These are phyloP conservation scores for Phaseolus lunatus DNA, from an alignment of 306 rosid genomes.

Conservation along the genomic window DNA sequence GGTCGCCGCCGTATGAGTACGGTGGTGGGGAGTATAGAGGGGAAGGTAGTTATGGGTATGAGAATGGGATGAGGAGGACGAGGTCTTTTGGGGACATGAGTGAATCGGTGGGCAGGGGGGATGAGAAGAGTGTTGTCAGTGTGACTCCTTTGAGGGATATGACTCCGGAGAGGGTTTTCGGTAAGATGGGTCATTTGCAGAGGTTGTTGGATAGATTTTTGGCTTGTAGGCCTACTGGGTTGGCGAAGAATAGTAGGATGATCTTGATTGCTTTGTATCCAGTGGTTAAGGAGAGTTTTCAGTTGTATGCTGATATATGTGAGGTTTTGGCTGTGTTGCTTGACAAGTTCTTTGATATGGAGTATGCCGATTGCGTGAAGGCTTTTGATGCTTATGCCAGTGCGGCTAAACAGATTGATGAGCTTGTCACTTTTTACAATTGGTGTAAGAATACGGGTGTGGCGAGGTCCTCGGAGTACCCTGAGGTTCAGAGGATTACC, in stretches of 20 bases:
- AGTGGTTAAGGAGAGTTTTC: constrained; percentile 86
- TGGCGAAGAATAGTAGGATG: constrained; percentile 88
- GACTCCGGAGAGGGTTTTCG: constrained; percentile 84
- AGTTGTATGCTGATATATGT: constrained; percentile 89
- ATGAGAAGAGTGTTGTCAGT: constrained; percentile 61
- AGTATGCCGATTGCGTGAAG: constrained; percentile 88
- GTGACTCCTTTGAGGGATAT: constrained; percentile 91
- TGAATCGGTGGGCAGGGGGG: constrained; percentile 59
- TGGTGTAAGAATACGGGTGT: constrained; percentile 94
- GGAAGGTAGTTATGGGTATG: constrained; percentile 58
- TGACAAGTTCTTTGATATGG: constrained; percentile 95
- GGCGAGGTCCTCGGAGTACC: constrained; percentile 91
- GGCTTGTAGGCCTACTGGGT: constrained; percentile 90
- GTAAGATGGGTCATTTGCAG: constrained; percentile 92
- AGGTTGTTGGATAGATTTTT: constrained; percentile 85
- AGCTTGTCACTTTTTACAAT: constrained; percentile 66
- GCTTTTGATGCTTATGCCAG: constrained; percentile 91
- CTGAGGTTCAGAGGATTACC: constrained; percentile 90
- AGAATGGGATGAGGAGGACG: constrained; percentile 75
- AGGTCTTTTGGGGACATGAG: constrained; percentile 91
- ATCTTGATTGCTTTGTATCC: constrained; percentile 85
- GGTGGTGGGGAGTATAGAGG: constrained; percentile 61
- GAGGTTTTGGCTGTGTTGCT: constrained; percentile 91
- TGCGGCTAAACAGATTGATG: constrained; percentile 95
- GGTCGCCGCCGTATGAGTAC: constrained; percentile 84